Evolutionary conservation across 371 early-diverging fungal species (phyloP).

Genomic region (Rhizopus arrhizus): DNA sequence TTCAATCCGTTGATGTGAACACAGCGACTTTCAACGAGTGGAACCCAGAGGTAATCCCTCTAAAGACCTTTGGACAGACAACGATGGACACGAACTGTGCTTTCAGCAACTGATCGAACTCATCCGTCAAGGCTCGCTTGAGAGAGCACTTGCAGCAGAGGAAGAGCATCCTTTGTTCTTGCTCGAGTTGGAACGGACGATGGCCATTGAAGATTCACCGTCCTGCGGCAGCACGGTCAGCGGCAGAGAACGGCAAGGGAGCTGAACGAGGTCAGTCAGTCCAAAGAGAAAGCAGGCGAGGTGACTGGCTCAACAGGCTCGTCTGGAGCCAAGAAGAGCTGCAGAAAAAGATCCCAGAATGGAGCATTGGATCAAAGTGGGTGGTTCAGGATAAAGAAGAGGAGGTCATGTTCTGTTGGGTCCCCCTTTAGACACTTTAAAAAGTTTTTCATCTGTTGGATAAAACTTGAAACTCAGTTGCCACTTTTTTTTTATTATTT

Average conservation of each 20-base stretch:
- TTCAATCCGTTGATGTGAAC: constrained; percentile 88
- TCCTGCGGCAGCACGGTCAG: constrained; percentile 86
- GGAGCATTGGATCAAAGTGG: constrained; percentile 78
- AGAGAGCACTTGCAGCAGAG: constrained; percentile 92
- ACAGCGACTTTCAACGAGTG: constrained; percentile 98
- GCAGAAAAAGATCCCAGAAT: constrained; percentile 85
- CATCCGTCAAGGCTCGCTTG: constrained; percentile 77
- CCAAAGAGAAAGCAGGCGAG: constrained; percentile 91
- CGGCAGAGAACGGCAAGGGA: constrained; percentile 93
- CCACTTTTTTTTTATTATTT: background rate
- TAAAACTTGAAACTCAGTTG: no score
- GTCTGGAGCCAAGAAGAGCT: constrained; percentile 90
- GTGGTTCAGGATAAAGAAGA: constrained; percentile 53
- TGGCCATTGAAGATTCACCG: constrained; percentile 80
- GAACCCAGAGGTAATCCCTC: constrained; percentile 83
- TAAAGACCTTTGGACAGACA: background rate
- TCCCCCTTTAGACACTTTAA: no score
- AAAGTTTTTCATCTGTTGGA: no score
- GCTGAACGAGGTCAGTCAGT: constrained; percentile 91
- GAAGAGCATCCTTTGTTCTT: constrained; percentile 94
- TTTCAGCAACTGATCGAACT: constrained; percentile 92
- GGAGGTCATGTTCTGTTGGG: constrained; percentile 13
- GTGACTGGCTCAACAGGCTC: constrained; percentile 86
- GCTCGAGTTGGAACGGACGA: constrained; percentile 90
- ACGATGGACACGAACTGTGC: constrained; percentile 89